These are phyloP conservation scores for Chamaecrista fasciculata DNA, from an alignment of 306 rosid species.

Conservation along the genomic window DNA sequence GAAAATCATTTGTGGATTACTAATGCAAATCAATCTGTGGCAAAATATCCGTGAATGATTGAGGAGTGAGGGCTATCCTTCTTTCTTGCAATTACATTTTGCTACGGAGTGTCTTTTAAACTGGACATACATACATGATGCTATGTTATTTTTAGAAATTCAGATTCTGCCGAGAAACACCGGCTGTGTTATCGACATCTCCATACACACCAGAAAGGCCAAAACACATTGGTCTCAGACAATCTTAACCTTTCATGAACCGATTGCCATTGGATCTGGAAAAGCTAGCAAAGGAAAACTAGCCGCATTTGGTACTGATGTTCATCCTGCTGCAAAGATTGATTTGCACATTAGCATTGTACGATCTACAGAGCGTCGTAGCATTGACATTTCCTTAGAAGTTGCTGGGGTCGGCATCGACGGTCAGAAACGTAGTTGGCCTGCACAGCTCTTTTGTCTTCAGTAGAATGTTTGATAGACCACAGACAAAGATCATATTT, in stretches of 20 bases:
- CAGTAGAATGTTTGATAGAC: slow-evolving; percentile 34
- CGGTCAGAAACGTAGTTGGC: slow-evolving; percentile 60
- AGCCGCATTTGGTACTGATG: slow-evolving; percentile 55
- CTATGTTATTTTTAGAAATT: too few relatives aligned
- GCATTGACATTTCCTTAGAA: slow-evolving; percentile 91
- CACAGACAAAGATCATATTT: neutral
- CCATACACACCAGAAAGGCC: slow-evolving; percentile 60
- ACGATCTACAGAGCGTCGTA: slow-evolving; percentile 77
- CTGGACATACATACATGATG: slow-evolving; percentile 82
- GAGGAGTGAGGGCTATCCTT: too few relatives aligned
- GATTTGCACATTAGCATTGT: slow-evolving; percentile 79
- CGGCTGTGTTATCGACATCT: slow-evolving; percentile 77
- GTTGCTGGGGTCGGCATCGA: slow-evolving; percentile 51
- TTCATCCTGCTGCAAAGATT: slow-evolving; percentile 56
- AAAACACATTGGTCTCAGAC: slow-evolving; percentile 91
- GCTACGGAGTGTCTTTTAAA: too few relatives aligned
- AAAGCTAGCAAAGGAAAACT: slow-evolving; percentile 24
- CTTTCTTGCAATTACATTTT: too few relatives aligned
- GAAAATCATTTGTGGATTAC: too few relatives aligned
- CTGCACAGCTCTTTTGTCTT: slow-evolving; percentile 61
- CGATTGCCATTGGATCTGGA: slow-evolving; percentile 56
- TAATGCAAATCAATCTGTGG: too few relatives aligned
- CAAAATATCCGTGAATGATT: too few relatives aligned
- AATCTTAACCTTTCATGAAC: slow-evolving; percentile 76
- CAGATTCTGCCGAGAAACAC: slow-evolving; percentile 77